These are phyloP conservation scores for Piper betle DNA, from an alignment of 164 flowering plant genomes.

Conservation along the genomic window DNA sequence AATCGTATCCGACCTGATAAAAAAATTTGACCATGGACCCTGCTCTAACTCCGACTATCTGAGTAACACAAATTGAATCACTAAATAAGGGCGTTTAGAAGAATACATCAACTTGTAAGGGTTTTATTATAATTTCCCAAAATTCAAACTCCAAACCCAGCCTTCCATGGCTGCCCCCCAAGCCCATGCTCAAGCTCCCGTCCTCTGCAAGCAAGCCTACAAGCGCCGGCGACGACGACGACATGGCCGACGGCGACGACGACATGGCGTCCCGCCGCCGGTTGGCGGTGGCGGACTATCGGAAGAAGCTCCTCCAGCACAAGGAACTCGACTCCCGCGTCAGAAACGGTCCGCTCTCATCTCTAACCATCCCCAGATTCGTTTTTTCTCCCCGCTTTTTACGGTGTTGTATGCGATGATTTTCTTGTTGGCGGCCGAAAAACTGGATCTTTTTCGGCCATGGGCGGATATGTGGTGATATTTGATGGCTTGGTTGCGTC, in stretches of 20 bases:
- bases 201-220: not conserved
- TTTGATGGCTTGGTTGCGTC: no score
- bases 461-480: no score
- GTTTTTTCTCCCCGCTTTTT: not conserved
- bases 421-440: not conserved
- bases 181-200: slow-evolving; percentile 2
- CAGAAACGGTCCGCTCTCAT: slow-evolving; percentile 31
- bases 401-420: not conserved
- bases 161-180: not conserved
- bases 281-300: slow-evolving; percentile 42
- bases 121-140: no score
- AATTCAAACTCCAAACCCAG: no score
- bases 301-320: slow-evolving; percentile 67
- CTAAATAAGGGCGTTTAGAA: no score
- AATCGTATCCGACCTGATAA: no score
- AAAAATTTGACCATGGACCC: no score
- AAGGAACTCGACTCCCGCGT: slow-evolving; percentile 69
- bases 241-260: not conserved
- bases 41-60: no score
- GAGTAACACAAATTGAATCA: no score
- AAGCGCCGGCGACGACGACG: slow-evolving; percentile 8
- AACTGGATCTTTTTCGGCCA: no score
- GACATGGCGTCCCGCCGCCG: slow-evolving; percentile 17
- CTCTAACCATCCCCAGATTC: not conserved
- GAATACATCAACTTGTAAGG: no score